Evolutionary conservation across 257 asterid genomes (phyloP), one percentile per base, ranked within the genome.

Genomic region (Anisodus tanguticus): DNA sequence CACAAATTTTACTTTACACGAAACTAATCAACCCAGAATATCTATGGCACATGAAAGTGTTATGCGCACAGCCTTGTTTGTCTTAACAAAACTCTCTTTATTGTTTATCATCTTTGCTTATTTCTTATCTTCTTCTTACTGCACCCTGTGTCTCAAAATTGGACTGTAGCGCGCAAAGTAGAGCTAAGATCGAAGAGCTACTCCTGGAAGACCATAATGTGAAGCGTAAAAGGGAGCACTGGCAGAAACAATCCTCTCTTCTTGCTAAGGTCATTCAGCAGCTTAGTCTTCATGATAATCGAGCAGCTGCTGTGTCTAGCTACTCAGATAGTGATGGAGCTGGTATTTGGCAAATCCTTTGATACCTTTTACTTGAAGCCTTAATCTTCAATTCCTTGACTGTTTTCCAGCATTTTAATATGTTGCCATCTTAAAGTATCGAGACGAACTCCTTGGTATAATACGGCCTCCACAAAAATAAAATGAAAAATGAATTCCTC

Each of bases 141-240:
- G 60, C 37, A 19, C 51, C 8, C 15, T 15, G 39, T 51, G 35
- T 64, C 26, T 45, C 43, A 11, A 77, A 63, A 9, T 26, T 77
- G 41, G 59, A 62, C 79, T 41, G 71, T 77, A 87, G 89, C 41
- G 82, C 81, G 10, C 89, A 87, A 84, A 87, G 89, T 74, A 64
- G 69, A 35, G 55, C 85, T 26, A 87, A 82, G 85, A 81, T 84
- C 35, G 89, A 87, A 74, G 89, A 87, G 80, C 85, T 87, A 19
- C 71, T 87, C 31, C 58, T 53, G 84, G 89, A 87, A 85, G 89
- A 87, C 81, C 89, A 76, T 22, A 87, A 87, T 76, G 89, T 81
- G 62, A 87, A 87, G 71, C 74, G 84, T 26, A 71, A 41, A 87
- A 84, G 89, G 79, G 89, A 87, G 76, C 80, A 82, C 26, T 84